A percentile compares a stretch with the other conserved stretches of the same genome.
phyloP scores from a whole-genome alignment of 805 yeast species.

The Dipodascopsis tothii region DNA sequence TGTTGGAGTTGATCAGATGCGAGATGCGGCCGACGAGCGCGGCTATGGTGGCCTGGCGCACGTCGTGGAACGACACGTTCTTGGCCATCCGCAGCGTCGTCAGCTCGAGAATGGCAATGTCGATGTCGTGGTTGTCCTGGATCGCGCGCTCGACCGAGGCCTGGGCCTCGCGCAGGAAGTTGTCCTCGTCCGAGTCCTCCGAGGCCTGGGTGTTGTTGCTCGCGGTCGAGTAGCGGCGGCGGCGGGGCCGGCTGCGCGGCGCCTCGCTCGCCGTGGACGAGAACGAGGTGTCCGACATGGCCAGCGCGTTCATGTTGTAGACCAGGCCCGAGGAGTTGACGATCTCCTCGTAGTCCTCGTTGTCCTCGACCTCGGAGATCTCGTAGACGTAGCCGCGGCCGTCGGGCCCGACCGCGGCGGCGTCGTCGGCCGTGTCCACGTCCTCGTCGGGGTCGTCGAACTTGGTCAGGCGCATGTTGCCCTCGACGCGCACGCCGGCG shows the following conservation, averaged over 20 bases:
- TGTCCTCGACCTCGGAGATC: constrained; percentile 45
- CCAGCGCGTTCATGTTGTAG: constrained; percentile 17
- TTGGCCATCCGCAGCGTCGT: constrained; percentile 95
- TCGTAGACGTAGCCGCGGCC: constrained; percentile 29
- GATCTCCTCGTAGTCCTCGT: constrained; percentile 32
- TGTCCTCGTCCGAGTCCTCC: constrained; percentile 21
- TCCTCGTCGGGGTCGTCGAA: constrained; percentile 30
- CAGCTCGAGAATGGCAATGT: constrained; percentile 84
- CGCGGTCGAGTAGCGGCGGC: constrained; percentile 20
- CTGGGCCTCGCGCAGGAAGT: constrained; percentile 56
- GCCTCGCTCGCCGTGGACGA: constrained; percentile 3
- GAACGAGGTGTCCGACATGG: constrained; percentile 19
- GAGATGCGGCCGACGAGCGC: constrained; percentile 65
- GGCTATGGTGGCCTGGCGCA: constrained; percentile 67
- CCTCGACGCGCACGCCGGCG: constrained; percentile 10
- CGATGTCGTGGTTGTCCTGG: constrained; percentile 85
- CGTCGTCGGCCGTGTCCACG: constrained; percentile 21
- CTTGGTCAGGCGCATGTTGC: constrained; percentile 11
- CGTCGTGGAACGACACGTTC: constrained; percentile 92
- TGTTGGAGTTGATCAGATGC: constrained; percentile 68
- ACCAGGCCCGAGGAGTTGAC: constrained; percentile 23
- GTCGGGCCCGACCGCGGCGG: constrained; percentile 36
- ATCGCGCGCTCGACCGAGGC: constrained; percentile 90
- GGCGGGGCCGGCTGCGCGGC: constrained; percentile 4
- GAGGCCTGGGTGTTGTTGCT: constrained; percentile 18